phyloP scores from a whole-genome alignment of 495 filamentous ascomycete genomes.

The Aspergillus bertholletiae region DNA sequence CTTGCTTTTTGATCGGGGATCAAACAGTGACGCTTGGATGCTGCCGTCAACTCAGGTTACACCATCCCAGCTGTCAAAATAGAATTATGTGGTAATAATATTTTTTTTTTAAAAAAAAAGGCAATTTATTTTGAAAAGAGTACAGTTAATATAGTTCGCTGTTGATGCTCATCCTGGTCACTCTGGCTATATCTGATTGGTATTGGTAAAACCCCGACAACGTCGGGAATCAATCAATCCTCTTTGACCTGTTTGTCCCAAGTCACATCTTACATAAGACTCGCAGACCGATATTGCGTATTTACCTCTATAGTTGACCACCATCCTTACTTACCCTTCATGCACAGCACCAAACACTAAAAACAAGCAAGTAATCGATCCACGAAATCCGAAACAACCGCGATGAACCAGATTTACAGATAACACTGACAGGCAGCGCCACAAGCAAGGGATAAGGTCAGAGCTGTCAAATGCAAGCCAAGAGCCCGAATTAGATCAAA shows the following conservation, averaged over 20 bases:
- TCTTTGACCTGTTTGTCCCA: background rate
- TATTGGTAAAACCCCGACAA: background rate
- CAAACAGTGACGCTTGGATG: background rate
- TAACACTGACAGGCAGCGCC: constrained; percentile 8
- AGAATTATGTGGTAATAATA: constrained; percentile 1
- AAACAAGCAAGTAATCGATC: background rate
- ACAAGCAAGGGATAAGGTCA: constrained; percentile 12
- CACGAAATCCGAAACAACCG: constrained; percentile 4
- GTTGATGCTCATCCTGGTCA: too few species aligned
- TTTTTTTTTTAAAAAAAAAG: too few species aligned
- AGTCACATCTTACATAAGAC: background rate
- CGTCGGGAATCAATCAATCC: too few species aligned
- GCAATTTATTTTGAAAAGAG: too few species aligned
- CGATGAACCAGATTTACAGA: constrained; percentile 2
- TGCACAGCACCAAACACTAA: background rate
- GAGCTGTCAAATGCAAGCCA: constrained; percentile 14
- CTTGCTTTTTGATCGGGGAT: constrained; percentile 10
- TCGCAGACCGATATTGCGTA: background rate
- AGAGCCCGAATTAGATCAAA: background rate
- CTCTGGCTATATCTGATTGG: background rate
- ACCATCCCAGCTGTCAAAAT: constrained; percentile 13
- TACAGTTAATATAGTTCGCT: too few species aligned
- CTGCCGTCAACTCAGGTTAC: background rate
- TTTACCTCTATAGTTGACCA: background rate
- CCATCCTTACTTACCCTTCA: background rate